These are phyloP conservation scores for Remersonia thermophila DNA, from an alignment of 2,329 filamentous ascomycete genomes.

Conservation along the genomic window DNA sequence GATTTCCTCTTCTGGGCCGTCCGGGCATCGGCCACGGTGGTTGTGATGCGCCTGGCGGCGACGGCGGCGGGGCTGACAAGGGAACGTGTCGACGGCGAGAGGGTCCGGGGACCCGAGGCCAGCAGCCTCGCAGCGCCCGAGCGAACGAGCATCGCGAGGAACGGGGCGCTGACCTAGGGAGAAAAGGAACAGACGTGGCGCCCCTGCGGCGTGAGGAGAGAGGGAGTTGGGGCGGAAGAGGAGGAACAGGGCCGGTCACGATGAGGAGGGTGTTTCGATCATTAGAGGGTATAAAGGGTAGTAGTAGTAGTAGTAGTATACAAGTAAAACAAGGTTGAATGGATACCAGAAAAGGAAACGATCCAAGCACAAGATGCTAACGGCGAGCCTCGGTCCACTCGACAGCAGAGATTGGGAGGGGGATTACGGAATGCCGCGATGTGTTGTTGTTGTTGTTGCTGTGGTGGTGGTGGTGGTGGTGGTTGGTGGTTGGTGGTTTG, in stretches of 20 bases:
- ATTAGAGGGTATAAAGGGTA: background rate
- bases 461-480: too few relatives aligned
- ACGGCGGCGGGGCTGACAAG: slow-evolving; percentile 1
- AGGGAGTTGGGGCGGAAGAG: background rate
- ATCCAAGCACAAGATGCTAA: too few relatives aligned
- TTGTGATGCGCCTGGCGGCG: slow-evolving; percentile 14
- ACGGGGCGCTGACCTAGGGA: background rate
- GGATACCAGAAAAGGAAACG: background rate
- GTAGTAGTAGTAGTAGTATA: too few relatives aligned
- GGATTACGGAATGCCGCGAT: too few relatives aligned
- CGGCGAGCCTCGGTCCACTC: too few relatives aligned
- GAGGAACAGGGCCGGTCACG: too few relatives aligned
- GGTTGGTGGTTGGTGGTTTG: too few relatives aligned
- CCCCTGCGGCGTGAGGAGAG: too few relatives aligned
- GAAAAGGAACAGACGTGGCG: background rate
- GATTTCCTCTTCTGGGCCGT: slow-evolving; percentile 19
- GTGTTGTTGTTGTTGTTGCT: too few relatives aligned
- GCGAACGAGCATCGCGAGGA: slow-evolving; percentile 22
- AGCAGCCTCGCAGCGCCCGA: slow-evolving; percentile 14
- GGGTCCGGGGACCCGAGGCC: too few relatives aligned
- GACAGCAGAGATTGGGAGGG: too few relatives aligned
- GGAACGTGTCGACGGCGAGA: slow-evolving; percentile 4
- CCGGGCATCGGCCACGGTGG: slow-evolving; percentile 14
- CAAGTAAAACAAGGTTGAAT: too few relatives aligned
- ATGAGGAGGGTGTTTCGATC: background rate